Evolutionary conservation across 257 asterid species (phyloP).

Genomic region (Eucommia ulmoides): DNA sequence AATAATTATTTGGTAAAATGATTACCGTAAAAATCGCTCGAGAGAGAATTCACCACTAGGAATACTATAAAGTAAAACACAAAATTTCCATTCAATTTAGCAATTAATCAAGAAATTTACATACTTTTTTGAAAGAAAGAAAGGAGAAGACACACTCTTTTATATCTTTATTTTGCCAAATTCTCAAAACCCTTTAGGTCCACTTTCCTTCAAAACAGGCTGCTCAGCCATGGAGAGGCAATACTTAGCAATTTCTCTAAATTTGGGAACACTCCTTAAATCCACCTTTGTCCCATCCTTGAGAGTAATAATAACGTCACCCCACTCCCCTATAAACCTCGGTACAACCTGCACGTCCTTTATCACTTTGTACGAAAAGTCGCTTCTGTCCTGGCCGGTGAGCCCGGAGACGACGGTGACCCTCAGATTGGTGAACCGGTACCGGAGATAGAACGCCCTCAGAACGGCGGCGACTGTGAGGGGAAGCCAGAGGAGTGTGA

Average conservation of each 20-base stretch:
- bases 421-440: conserved; percentile 69
- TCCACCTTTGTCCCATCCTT: conserved; percentile 85
- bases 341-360: conserved; percentile 92
- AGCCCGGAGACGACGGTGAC: conserved; percentile 87
- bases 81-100: too few relatives aligned
- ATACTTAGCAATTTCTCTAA: conserved; percentile 88
- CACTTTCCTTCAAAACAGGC: conserved; percentile 34
- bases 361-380: conserved; percentile 68
- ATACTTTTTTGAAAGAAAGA: too few relatives aligned
- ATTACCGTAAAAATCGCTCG: too few relatives aligned
- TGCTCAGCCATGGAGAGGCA: conserved; percentile 65
- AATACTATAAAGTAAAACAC: too few relatives aligned
- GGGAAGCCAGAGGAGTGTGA: conserved; percentile 92
- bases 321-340: conserved; percentile 94
- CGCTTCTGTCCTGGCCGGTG: conserved; percentile 85
- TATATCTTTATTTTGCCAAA: too few relatives aligned
- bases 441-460: conserved; percentile 69
- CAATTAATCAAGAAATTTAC: too few relatives aligned
- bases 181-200: conserved; percentile 55
- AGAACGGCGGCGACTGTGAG: conserved; percentile 71
- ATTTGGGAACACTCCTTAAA: conserved; percentile 89
- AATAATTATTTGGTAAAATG: too few relatives aligned
- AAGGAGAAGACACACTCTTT: too few relatives aligned
- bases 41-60: too few relatives aligned
- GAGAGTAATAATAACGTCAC: conserved; percentile 76